A percentile compares a stretch with the other conserved stretches of the same genome.
These are phyloP conservation scores for Leccinum subtestaceum DNA, from an alignment of 768 basidiomycete species.

Conservation along the genomic window DNA sequence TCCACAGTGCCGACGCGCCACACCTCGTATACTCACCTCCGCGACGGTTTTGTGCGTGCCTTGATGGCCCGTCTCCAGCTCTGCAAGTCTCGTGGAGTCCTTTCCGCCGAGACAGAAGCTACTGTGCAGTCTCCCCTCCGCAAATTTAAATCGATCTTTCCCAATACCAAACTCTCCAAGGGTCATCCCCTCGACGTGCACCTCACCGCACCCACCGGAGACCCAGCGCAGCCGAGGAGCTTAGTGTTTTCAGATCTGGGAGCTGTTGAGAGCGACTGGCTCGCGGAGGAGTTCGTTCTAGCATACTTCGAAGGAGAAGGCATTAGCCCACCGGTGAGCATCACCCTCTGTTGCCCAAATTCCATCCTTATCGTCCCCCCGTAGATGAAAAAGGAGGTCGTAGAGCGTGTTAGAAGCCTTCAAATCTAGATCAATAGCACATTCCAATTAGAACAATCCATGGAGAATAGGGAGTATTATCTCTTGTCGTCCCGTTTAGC, in stretches of 20 bases:
- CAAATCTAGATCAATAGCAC: slow-evolving; percentile 12
- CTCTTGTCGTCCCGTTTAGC: slow-evolving; percentile 32
- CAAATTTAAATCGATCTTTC: slow-evolving; percentile 74
- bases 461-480: too few species aligned
- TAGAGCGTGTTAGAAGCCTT: slow-evolving; percentile 24
- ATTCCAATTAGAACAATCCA: neutral
- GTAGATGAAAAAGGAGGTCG: slow-evolving; percentile 30
- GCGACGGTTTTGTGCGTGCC: slow-evolving; percentile 80
- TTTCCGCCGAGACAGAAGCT: slow-evolving; percentile 60
- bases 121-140: slow-evolving; percentile 61
- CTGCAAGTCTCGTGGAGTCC: slow-evolving; percentile 46
- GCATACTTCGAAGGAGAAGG: slow-evolving; percentile 73
- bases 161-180: slow-evolving; percentile 64
- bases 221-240: slow-evolving; percentile 46
- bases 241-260: slow-evolving; percentile 74
- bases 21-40: slow-evolving; percentile 75
- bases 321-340: slow-evolving; percentile 67
- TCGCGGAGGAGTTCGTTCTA: slow-evolving; percentile 67
- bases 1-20: slow-evolving; percentile 71
- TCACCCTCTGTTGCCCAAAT: neutral
- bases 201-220: slow-evolving; percentile 50
- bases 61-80: slow-evolving; percentile 58
- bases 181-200: slow-evolving; percentile 67
- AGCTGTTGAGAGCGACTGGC: slow-evolving; percentile 67
- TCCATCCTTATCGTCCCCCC: neutral